phyloP scores from a whole-genome alignment of 352 stramenopile species.

The Plasmopara muralis region DNA sequence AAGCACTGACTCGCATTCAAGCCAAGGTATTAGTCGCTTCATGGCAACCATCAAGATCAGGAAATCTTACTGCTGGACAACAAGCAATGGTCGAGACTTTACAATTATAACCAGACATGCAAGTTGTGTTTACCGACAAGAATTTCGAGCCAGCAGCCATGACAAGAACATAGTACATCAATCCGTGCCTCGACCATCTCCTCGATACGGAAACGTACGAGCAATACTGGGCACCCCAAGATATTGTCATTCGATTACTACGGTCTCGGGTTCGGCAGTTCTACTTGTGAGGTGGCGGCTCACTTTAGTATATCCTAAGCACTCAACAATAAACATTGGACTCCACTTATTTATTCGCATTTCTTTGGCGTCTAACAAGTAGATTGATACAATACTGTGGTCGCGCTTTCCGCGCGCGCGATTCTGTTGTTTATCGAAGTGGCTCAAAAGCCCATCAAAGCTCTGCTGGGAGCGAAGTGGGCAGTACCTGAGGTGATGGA shows the following conservation, averaged over 20 bases:
- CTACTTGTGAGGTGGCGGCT: no score
- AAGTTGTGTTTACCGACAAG: neutral
- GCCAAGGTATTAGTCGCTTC: neutral
- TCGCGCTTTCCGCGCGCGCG: no score
- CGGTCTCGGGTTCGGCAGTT: neutral
- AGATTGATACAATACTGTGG: no score
- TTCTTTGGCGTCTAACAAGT: no score
- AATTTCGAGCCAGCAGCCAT: neutral
- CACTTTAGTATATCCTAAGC: no score
- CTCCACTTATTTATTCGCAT: no score
- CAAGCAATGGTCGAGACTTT: neutral
- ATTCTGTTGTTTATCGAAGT: no score
- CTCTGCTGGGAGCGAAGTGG: no score
- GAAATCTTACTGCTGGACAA: neutral
- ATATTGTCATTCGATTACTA: neutral
- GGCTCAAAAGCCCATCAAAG: no score
- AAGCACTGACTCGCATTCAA: neutral
- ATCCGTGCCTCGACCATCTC: neutral
- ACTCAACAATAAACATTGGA: no score
- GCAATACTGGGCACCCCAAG: neutral
- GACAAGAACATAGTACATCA: neutral
- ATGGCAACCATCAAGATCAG: neutral
- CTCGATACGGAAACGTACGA: neutral
- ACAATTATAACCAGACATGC: neutral
- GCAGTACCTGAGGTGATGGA: no score